phyloP scores from a whole-genome alignment of 2,329 filamentous ascomycete genomes.

The Fusarium marasasianum region DNA sequence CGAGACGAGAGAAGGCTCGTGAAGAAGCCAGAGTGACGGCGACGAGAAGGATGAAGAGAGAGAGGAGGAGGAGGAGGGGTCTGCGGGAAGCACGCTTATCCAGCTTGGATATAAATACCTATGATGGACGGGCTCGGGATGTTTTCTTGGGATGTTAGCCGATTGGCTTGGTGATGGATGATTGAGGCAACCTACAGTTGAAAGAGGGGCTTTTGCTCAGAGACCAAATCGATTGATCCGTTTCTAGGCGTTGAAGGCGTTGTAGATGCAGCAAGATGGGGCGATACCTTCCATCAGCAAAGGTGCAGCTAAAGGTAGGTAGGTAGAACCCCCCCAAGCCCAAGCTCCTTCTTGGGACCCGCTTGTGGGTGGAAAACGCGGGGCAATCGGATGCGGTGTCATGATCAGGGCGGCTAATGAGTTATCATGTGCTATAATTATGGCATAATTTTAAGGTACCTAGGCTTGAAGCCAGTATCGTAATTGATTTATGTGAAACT shows the following conservation, averaged over 20 bases:
- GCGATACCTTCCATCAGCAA: slow-evolving; percentile 12
- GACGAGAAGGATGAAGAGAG: slow-evolving; percentile 66
- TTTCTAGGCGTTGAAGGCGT: slow-evolving; percentile 23
- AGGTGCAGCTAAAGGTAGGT: slow-evolving; percentile 13
- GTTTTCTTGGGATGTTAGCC: slow-evolving; percentile 23
- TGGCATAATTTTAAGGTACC: background rate
- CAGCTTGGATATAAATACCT: slow-evolving; percentile 39
- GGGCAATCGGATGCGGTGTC: slow-evolving; percentile 34
- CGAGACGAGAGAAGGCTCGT: slow-evolving; percentile 67
- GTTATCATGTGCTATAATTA: background rate
- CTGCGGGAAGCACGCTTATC: slow-evolving; percentile 40
- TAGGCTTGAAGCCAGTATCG: background rate
- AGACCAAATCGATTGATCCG: slow-evolving; percentile 20
- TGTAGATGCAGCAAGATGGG: slow-evolving; percentile 28
- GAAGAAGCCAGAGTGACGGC: slow-evolving; percentile 74
- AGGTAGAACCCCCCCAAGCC: background rate
- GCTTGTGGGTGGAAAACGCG: slow-evolving; percentile 35
- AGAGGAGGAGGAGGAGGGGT: slow-evolving; percentile 49
- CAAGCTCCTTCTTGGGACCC: slow-evolving; percentile 21
- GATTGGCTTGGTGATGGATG: slow-evolving; percentile 31
- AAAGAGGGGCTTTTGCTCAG: slow-evolving; percentile 34
- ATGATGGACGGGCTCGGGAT: slow-evolving; percentile 9
- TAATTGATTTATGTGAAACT: background rate
- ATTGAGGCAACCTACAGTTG: slow-evolving; percentile 11
- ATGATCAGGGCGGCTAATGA: slow-evolving; percentile 23